Evolutionary conservation across 257 asterid genomes (phyloP).

Genomic region (Solanum neorickii): DNA sequence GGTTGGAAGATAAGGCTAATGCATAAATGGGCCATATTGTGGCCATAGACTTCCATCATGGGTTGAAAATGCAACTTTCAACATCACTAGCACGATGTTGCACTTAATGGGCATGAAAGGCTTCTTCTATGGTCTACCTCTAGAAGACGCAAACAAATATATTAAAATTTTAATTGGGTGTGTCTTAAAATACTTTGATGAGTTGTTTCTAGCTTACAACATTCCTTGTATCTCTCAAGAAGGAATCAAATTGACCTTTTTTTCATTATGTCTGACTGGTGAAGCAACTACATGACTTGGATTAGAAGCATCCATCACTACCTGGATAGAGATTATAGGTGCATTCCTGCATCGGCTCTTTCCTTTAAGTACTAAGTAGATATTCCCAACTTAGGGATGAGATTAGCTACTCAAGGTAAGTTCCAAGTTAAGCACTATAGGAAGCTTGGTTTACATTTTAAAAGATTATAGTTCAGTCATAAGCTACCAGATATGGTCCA

Average conservation of each 20-base stretch:
- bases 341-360: neutral
- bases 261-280: neutral
- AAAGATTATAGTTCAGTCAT: neutral
- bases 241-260: no score
- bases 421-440: neutral
- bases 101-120: neutral
- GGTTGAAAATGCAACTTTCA: neutral
- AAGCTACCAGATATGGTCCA: neutral
- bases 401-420: neutral
- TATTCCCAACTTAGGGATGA: neutral
- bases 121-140: no score
- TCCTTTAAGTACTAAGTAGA: neutral
- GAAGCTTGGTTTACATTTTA: neutral
- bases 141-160: neutral
- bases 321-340: neutral
- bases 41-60: neutral
- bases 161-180: neutral
- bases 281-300: neutral
- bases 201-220: neutral
- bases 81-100: neutral
- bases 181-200: neutral
- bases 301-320: neutral
- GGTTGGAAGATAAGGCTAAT: neutral
- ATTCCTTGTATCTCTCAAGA: neutral
- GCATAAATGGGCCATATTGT: neutral